These are phyloP conservation scores for Bryoerythrophyllum caledonicum DNA, from an alignment of 225 moss, liverwort and hornwort genomes.

Conservation along the genomic window DNA sequence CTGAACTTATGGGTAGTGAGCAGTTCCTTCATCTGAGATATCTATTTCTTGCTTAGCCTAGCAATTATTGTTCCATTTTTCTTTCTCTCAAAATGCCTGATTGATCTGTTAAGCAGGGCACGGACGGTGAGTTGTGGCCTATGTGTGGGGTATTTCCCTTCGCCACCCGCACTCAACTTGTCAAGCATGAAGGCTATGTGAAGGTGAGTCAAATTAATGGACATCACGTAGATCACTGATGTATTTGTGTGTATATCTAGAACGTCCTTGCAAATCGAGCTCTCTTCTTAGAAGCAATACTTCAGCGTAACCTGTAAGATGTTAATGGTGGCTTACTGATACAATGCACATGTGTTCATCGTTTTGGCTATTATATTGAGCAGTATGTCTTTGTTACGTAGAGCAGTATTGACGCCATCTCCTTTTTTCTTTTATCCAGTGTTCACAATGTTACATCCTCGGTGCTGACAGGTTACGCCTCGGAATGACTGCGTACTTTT, in stretches of 20 bases:
- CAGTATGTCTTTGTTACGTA: neutral
- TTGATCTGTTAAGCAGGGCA: conserved; percentile 27
- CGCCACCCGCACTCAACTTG: conserved; percentile 45
- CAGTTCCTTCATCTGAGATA: neutral
- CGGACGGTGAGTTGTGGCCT: conserved; percentile 37
- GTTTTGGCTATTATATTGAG: neutral
- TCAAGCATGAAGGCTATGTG: conserved; percentile 57
- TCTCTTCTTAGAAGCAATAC: neutral
- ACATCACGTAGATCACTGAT: neutral
- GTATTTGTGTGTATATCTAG: conserved; percentile 1
- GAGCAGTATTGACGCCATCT: neutral
- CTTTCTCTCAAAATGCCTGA: neutral
- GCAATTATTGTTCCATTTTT: neutral
- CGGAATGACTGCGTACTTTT: conserved; percentile 51
- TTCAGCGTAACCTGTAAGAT: neutral
- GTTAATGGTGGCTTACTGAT: neutral
- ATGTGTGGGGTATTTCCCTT: conserved; percentile 64
- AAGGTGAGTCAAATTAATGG: conserved; percentile 30
- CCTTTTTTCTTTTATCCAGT: neutral
- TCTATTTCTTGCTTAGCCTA: neutral
- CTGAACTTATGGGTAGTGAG: neutral
- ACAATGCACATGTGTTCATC: neutral
- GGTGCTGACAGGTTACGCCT: conserved; percentile 46
- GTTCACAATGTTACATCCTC: neutral
- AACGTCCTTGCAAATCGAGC: neutral